Evolutionary conservation across 805 yeast species (phyloP).

Genomic region (Candida andamanensis): DNA sequence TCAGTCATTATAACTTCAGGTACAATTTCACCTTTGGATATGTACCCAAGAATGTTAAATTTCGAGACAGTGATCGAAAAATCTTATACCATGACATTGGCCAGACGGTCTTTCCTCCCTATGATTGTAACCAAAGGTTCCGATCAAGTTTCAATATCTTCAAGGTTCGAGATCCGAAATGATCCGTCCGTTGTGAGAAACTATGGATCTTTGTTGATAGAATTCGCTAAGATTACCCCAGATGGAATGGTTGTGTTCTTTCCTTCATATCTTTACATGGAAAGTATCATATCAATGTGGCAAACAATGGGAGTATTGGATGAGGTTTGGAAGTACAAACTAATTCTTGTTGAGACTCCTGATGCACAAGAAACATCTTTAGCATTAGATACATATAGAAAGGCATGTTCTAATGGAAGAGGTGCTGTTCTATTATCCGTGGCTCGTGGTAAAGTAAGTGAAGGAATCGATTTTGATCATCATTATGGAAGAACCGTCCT

Average conservation of each 20-base stretch:
- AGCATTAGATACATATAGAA: conserved; percentile 91
- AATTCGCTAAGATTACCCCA: conserved; percentile 91
- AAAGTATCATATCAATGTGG: conserved; percentile 97
- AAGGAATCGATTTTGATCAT: conserved; percentile 98
- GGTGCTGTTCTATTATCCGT: conserved; percentile 96
- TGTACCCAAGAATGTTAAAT: conserved; percentile 96
- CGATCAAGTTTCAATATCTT: conserved; percentile 95
- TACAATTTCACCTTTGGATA: conserved; percentile 95
- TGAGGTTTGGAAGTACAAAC: conserved; percentile 96
- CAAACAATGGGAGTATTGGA: conserved; percentile 97
- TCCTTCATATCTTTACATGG: conserved; percentile 97
- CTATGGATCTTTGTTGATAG: conserved; percentile 88
- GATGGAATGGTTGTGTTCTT: conserved; percentile 98
- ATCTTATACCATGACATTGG: conserved; percentile 93
- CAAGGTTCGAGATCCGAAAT: conserved; percentile 93
- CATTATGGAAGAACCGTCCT: conserved; percentile 96
- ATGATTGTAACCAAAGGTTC: conserved; percentile 96
- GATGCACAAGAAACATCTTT: conserved; percentile 97
- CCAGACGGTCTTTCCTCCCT: conserved; percentile 88
- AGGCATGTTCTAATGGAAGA: conserved; percentile 95
- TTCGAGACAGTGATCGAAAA: conserved; percentile 92
- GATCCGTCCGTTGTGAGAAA: conserved; percentile 98
- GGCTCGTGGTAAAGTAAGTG: conserved; percentile 98
- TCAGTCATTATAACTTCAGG: conserved; percentile 96
- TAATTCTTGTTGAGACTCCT: conserved; percentile 94